Evolutionary conservation across 75 land plant genomes (phyloP).

Genomic region (Pinus tabuliformis): DNA sequence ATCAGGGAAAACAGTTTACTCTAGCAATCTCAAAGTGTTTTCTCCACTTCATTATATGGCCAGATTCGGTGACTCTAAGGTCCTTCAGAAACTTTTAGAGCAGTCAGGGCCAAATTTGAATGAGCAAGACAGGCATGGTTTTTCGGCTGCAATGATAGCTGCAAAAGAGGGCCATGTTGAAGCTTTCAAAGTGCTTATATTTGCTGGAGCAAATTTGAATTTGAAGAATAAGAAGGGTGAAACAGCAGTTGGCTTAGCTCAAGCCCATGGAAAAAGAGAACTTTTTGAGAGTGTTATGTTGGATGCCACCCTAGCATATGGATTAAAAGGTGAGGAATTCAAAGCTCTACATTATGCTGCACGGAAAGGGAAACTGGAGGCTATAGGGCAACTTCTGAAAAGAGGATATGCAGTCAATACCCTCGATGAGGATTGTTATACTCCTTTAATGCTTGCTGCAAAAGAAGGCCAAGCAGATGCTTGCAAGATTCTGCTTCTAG

Average conservation of each 20-base stretch:
- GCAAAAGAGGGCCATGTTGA: constrained; percentile 71
- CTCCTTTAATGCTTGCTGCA: constrained; percentile 84
- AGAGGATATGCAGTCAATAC: constrained; percentile 61
- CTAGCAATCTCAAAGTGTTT: constrained; percentile 55
- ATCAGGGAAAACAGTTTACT: constrained; percentile 28
- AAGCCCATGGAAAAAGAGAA: constrained; percentile 27
- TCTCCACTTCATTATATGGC: constrained; percentile 58
- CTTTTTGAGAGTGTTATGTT: constrained; percentile 72
- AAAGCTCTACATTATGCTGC: constrained; percentile 84
- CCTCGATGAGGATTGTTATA: constrained; percentile 64
- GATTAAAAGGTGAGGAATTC: constrained; percentile 44
- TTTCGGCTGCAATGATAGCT: constrained; percentile 74
- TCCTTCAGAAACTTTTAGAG: constrained; percentile 36
- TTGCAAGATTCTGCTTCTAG: constrained; percentile 51
- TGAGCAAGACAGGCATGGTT: constrained; percentile 66
- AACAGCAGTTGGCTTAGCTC: constrained; percentile 46
- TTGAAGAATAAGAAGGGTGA: constrained; percentile 54
- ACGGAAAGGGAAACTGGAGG: constrained; percentile 53
- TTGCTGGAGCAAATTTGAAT: constrained; percentile 78
- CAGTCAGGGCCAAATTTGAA: constrained; percentile 32
- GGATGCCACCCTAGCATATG: constrained; percentile 62
- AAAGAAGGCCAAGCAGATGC: constrained; percentile 65
- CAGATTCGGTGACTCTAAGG: constrained; percentile 48
- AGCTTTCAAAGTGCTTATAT: constrained; percentile 62
- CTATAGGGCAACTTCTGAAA: constrained; percentile 42